Evolutionary conservation across 1,284 basidiomycete species (phyloP), one percentile per base, ranked within the genome.

Genomic region (Cryptococcus jaspeensis): DNA sequence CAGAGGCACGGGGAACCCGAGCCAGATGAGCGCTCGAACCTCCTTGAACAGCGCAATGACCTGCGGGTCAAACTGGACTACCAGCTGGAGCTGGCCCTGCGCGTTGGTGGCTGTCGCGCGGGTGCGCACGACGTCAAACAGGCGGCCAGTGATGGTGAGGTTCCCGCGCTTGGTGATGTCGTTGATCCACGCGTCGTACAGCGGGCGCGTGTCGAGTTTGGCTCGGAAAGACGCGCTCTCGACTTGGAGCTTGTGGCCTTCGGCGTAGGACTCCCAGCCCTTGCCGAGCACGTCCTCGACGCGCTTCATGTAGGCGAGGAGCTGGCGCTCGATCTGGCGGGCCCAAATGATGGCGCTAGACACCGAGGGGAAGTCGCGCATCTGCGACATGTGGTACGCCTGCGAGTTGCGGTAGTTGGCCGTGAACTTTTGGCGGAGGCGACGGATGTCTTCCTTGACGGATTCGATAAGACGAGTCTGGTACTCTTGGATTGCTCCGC

Each of bases 271-370:
- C 74, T 97, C 94, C 95, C 95, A 99, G 7, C 92, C 94, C 76
- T 92, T 93, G 9, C 95, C 96, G 12, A 99, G 87, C 2, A 99
- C 96, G 73, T 98, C 95, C 73, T 98, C 94, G 52, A 99, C 95
- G n/a, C 94, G 90, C 77, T 94, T 96, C 93, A 99, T 98, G 80
- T 98, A 98, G 2, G 91, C 88, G 63, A 90, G 83, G 13, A 99
- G 85, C 75, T 99, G 96, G 7, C 93, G 86, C 72, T 98, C 95
- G 64, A 99, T 99, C 80, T 99, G 95, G 9, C 89, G 85, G 0
- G 95, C 95, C 95, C 96, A 99, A 69, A 97, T 91, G 76, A 99
- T 96, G 15, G 96, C 91, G 28, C 94, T 92, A 3, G 95, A 92
- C 54, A 99, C 96, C 20, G 94, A 92, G 3, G 95, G 94, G 12